A percentile compares a stretch with the other conserved stretches of the same genome.
Evolutionary conservation across 352 stramenopile genomes (phyloP).

Genomic region (Phytophthora aleatoria): DNA sequence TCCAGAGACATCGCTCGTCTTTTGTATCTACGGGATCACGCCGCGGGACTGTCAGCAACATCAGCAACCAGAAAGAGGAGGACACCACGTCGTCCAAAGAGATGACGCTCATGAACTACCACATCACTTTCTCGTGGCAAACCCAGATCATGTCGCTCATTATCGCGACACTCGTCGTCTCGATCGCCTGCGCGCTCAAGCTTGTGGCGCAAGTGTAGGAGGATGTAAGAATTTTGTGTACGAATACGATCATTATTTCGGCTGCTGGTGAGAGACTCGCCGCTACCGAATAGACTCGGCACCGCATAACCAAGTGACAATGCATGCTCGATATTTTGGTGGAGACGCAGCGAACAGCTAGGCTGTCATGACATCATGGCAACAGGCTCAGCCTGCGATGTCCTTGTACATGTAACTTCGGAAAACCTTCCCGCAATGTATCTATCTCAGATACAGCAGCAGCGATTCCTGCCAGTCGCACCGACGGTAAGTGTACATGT

Average conservation of each 20-base stretch:
- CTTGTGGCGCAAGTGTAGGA: conserved; percentile 25
- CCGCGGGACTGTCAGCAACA: not conserved
- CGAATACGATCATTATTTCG: conserved; percentile 34
- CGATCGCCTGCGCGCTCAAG: conserved; percentile 22
- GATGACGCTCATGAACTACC: conserved; percentile 16
- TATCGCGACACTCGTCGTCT: conserved; percentile 25
- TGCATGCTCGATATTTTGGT: conserved; percentile 21
- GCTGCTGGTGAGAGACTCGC: not conserved
- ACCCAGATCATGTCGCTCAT: conserved; percentile 26
- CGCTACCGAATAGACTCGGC: conserved; percentile 13
- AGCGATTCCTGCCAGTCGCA: too few species aligned
- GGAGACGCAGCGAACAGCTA: not conserved
- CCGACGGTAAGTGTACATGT: too few species aligned
- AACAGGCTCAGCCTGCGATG: not conserved
- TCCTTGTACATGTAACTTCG: not conserved
- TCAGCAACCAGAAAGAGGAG: conserved; percentile 4
- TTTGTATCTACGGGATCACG: conserved; percentile 6
- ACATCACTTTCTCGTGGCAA: conserved; percentile 25
- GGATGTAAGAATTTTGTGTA: conserved; percentile 30
- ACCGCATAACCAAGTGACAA: conserved; percentile 21
- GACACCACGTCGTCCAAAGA: conserved; percentile 3
- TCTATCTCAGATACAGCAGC: not conserved
- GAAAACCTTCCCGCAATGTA: not conserved
- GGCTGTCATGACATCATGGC: not conserved
- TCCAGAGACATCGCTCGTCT: conserved; percentile 21